Evolutionary conservation across 257 asterid species (phyloP), one percentile per base, ranked within the genome.

Genomic region (Nicotiana otophora): DNA sequence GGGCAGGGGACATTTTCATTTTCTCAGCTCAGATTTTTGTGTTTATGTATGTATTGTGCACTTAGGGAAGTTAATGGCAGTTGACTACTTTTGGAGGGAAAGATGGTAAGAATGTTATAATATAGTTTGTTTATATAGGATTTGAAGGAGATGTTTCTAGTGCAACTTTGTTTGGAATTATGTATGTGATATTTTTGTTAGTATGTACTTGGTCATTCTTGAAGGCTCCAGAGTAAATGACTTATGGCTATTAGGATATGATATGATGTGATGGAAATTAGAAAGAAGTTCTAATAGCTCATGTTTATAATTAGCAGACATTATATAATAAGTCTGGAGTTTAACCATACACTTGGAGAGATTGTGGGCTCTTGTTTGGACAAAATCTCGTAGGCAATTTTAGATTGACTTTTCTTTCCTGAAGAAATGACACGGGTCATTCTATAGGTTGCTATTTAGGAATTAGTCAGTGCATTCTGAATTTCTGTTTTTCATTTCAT

Each of bases 291-390:
- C 3, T 14, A 70, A 55, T 46, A 68, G 66, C 48, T 57, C 48
- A 57, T 16, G 57, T n/a, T 64, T 66, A 60, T 58, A 62, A 33
- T 2, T 85, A 8, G 72, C 14, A 57, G 8, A 36, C 16, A 31
- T 33, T 7, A 67, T 26, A 67, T 10, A 42, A 1, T 42, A 34
- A 17, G 48, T 54, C 51, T 53, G n/a, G 65, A 55, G 42, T 9
- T 55, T 54, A 55, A 88, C 92, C 95, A 85, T 28, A 88, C 95
- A 87, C 89, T 86, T 89, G 92, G 88, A 63, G 65, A 34, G 8
- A 16, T 53, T 10, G 61, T 23, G 87, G 66, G 60, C 72, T 61
- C 33, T 72, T 30, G 20, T 48, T 81, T 58, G 68, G 67, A 58
- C 8, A 74, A 48, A 74, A 46, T 74, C 23, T 74, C 4, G 80